Base-by-base conservation (phyloP, 176 grass and related monocot genomes). In the Paspalum vaginatum region DNA sequence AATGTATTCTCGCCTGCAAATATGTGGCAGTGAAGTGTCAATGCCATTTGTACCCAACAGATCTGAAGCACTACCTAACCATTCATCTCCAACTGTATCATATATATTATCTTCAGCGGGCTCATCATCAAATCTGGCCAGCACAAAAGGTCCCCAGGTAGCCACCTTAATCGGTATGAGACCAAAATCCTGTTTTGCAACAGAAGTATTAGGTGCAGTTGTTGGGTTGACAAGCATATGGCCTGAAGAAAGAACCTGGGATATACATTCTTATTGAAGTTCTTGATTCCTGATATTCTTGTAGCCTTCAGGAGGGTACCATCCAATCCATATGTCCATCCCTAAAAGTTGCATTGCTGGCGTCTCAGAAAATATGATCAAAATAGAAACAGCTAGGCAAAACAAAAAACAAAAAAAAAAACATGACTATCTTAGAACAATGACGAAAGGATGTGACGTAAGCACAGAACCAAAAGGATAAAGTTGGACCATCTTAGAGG, bases 241-340 rank as follows among this genome's bases (percentile, higher is more conserved):
- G 1, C 60, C 12, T 65, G 48, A 65, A 51, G 70, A 59, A 60
- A 67, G 17, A 53, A 79, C 32, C 59, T 67, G 24, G 10, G 4
- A 72, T 46, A 53, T 87, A 94, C 92, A 79, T 91, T 92, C 69
- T 91, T 91, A 71, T 91, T 91, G 78, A 95, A 98, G 76, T 84
- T 91, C 70, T 91, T 98, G 14, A 95, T 98, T 83, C 90, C 95
- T 53, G 92, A 72, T 86, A 98, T 95, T 80, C 88, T 80, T 37
- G 92, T 98, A 81, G 92, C 96, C 86, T 98, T 98, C 43, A 95
- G 72, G 43, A 98, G 92, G 52, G n/a, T 81, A 37, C 96, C 96
- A 84, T 98, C 92, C 81, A 98, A 85, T 61, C 86, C 88, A 88
- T 98, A 98, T 39, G 92, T 95, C 96, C 96, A 98, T 42, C 92